These are phyloP conservation scores for Moesziomyces sp. DNA, from an alignment of 1,284 basidiomycete species.

Conservation along the genomic window DNA sequence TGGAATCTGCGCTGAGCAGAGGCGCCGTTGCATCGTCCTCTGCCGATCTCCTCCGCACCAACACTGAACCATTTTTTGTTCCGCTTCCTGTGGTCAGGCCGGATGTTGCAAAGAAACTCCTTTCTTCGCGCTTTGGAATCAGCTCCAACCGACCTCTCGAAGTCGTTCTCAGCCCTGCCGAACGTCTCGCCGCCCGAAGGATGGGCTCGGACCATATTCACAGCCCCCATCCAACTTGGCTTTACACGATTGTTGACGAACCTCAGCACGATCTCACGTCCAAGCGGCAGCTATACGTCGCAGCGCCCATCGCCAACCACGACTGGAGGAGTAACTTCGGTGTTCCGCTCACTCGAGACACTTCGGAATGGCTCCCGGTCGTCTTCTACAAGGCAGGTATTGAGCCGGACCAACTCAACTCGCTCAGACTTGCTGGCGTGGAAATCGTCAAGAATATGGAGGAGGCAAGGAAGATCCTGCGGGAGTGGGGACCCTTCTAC, in stretches of 20 bases:
- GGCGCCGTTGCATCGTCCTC: not conserved
- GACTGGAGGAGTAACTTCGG: constrained; percentile 7
- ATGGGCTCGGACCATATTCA: constrained; percentile 7
- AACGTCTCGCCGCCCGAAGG: not conserved
- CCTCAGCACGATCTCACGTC: constrained; percentile 14
- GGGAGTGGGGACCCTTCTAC: not conserved
- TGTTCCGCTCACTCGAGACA: not conserved
- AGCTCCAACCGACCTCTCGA: constrained; percentile 1
- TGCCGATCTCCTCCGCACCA: not conserved
- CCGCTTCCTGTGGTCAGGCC: constrained; percentile 2
- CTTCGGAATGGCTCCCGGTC: constrained; percentile 6
- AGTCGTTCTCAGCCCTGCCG: not conserved
- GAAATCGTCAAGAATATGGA: constrained; percentile 13
- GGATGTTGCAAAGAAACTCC: constrained; percentile 5
- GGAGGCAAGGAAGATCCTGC: constrained; percentile 3
- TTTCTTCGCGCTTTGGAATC: not conserved
- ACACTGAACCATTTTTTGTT: no score
- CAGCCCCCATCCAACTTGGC: not conserved
- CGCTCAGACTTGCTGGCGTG: constrained; percentile 13
- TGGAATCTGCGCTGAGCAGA: not conserved
- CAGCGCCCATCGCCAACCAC: constrained; percentile 1
- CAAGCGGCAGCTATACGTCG: constrained; percentile 11
- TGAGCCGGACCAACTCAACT: not conserved
- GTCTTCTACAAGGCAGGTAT: constrained; percentile 12
- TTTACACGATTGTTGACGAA: constrained; percentile 13